Conservation (phyloP, 208 protist species). For the Leishmania gerbilli region DNA sequence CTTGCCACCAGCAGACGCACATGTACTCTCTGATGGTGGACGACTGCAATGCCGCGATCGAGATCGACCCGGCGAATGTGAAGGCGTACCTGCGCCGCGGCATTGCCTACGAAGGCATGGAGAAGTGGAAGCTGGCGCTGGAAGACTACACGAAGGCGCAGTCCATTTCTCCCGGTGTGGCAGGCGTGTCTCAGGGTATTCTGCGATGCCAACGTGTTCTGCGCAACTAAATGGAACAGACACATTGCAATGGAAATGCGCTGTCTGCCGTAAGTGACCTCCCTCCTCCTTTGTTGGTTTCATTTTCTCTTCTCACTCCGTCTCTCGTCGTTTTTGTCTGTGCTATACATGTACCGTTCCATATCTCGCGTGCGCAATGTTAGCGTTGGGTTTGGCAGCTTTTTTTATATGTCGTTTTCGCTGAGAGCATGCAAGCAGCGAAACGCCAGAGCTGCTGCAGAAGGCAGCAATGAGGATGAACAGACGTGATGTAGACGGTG, state of each 20-base stretch:
- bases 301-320: constrained; percentile 1
- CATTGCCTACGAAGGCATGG: constrained; percentile 90
- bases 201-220: constrained; percentile 80
- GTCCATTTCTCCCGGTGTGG: constrained; percentile 52
- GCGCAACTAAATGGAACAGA: constrained; percentile 22
- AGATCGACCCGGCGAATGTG: constrained; percentile 76
- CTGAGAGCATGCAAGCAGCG: neutral
- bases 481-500: neutral
- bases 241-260: neutral
- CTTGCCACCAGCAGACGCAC: constrained; percentile 91
- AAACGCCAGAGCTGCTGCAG: neutral
- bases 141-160: constrained; percentile 86
- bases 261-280: neutral
- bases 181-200: constrained; percentile 71
- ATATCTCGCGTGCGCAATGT: neutral
- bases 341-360: neutral
- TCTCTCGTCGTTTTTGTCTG: neutral
- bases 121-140: constrained; percentile 91
- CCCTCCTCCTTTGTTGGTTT: neutral
- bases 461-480: neutral
- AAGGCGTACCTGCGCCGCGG: constrained; percentile 92
- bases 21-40: constrained; percentile 83
- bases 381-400: neutral
- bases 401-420: neutral
- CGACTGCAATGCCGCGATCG: constrained; percentile 84